Base-by-base conservation (phyloP, 176 grass and related monocot genomes). In the Alopecurus myosuroides region DNA sequence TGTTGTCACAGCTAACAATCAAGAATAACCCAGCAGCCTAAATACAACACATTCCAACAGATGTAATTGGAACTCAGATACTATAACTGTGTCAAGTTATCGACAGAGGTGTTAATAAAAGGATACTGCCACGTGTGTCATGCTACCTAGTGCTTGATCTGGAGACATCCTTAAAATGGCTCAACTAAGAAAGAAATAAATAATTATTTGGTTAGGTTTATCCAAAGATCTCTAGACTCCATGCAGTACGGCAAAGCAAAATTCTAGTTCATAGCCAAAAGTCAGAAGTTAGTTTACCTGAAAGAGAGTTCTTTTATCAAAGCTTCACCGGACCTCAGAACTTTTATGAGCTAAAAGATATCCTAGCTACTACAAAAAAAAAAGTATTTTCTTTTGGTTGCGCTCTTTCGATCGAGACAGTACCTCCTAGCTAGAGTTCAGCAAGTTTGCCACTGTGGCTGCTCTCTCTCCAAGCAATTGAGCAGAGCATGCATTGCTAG, bases 21-120 rank as follows among this genome's bases (percentile, higher is more conserved):
- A 85, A 69, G 53, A 52, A 79, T 78, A 3, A 13, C 25, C 37
- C 12, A 0, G 22, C 22, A 39, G 25, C 62, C 42, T 61, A 81
- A 56, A 77, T 89, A 82, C 82, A 85, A 36, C 23, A 55, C 63
- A 56, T 74, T 87, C 79, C 84, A 84, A 82, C 81, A 29, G 67
- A 87, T 83, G 39, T 62, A 80, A 84, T 87, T 79, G 75, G 75
- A 84, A 63, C 66, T 19, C 62, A 10, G 23, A 66, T 10, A 3
- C 35, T 64, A 70, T 74, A 60, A 23, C 36, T 0, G 67, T 52
- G 83, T 85, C 33, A 89, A 70, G 77, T 70, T 81, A 85, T 70
- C 75, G 70, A 70, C 34, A 69, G 65, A 69, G 34, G n/a, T n/a
- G n/a, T n/a, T n/a, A n/a, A n/a, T n/a, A n/a, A n/a, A n/a, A n/a